Base-by-base conservation (phyloP, 208 protist species). In the Leishmania martiniquensis region DNA sequence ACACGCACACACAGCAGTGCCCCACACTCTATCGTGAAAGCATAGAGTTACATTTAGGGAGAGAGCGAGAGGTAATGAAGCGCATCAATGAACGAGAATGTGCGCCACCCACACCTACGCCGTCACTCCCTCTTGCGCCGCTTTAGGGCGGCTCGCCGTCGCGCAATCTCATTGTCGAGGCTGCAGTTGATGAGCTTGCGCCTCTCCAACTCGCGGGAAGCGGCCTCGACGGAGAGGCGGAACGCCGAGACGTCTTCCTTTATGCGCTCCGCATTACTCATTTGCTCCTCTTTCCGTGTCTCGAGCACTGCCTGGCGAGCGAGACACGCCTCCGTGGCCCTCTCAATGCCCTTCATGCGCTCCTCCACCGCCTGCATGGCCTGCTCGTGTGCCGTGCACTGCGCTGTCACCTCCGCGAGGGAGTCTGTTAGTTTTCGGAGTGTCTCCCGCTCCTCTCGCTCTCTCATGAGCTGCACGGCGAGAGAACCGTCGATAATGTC, bases 241-340 rank as follows among this genome's bases (percentile, higher is more conserved):
- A 88, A 71, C 51, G 77, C 81, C 10, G 84, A 75, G 29, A 89
- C 71, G 52, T 94, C 75, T 59, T 82, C 76, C n/a, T 86, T 85
- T 32, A 86, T 90, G n/a, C 77, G 77, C 42, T 91, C 90, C 42
- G 83, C 85, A 52, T 93, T 89, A 54, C 86, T 86, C 91, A 92
- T 92, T 76, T 92, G 89, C 29, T 85, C 65, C 20, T 74, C 59
- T 47, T 90, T 93, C 65, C 75, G 83, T n/a, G 85, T 78, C 59
- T 93, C 85, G 37, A 93, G 73, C 32, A 77, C 42, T 0, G 72
- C 34, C 29, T 84, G 87, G 32, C 84, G 75, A n/a, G 20, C 75
- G 15, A 76, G 34, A 57, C 80, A 85, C 17, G 73, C 87, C 29
- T 75, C 54, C 12, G 51, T 77, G 22, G 86, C 69, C 29, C 74